Conservation (phyloP, 805 yeast species). For the Barnettozyma wickerhamii region DNA sequence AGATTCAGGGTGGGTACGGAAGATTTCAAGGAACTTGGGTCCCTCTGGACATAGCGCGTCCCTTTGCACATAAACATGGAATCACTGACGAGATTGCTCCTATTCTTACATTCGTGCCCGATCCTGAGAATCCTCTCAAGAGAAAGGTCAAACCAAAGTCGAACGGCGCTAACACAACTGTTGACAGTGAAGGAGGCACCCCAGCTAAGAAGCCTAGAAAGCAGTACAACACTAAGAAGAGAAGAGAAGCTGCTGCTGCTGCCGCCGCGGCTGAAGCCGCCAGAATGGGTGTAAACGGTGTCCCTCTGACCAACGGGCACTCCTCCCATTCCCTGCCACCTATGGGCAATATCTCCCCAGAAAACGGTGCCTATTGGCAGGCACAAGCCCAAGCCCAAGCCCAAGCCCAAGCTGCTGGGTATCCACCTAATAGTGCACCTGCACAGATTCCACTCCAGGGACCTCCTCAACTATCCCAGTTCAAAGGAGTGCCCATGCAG, state of each 20-base stretch:
- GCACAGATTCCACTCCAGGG: constrained; percentile 14
- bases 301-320: neutral
- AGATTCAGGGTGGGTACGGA: constrained; percentile 83
- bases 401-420: constrained; percentile 3
- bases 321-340: constrained; percentile 6
- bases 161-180: constrained; percentile 5
- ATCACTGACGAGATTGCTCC: constrained; percentile 47
- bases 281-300: neutral
- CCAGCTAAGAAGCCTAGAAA: constrained; percentile 22
- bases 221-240: constrained; percentile 21
- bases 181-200: constrained; percentile 11
- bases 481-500: neutral
- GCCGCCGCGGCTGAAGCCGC: constrained; percentile 10
- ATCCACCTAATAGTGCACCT: constrained; percentile 6
- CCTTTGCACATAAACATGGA: constrained; percentile 48
- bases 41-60: constrained; percentile 61
- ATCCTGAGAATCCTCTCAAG: constrained; percentile 40
- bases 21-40: constrained; percentile 87
- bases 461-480: constrained; percentile 11
- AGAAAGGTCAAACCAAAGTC: constrained; percentile 31
- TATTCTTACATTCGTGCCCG: constrained; percentile 51
- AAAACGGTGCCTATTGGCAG: constrained; percentile 8
- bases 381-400: too few species aligned
- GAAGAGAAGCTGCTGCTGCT: constrained; percentile 25
- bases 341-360: constrained; percentile 3